Base-by-base conservation (phyloP, 2,329 filamentous ascomycete species). In the Hypoxylon rubiginosum region DNA sequence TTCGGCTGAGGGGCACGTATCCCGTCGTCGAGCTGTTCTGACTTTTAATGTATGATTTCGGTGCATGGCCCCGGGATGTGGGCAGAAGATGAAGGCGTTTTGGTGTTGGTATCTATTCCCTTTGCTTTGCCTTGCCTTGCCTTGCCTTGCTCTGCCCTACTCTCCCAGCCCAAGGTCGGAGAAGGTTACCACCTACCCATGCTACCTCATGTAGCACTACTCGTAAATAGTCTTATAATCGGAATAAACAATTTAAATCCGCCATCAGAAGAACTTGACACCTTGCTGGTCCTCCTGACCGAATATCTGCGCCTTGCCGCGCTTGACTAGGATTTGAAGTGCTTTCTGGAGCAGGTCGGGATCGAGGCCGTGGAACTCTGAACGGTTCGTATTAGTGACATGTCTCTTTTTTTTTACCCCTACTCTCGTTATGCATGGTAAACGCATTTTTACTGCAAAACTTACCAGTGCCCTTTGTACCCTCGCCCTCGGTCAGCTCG, bases 241-340 rank as follows among this genome's bases (percentile, higher is more conserved):
- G 26, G 58, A 43, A 62, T 32, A 15, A 2, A n/a, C 7, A 57
- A 51, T 13, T 28, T 17, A 32, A 43, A 52, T 26, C 26, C n/a
- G 21, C 8, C 53, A 50, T 90, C 82, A 97, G 78, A 98, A 98
- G 82, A 99, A 98, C 82, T 99, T 99, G 70, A 98, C 93, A 74
- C 96, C 96, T 75, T 92, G 89, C 66, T 92, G 92, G 77, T 95
- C 93, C 74, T 95, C 94, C 58, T 89, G 88, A 34, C 95, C 95
- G 81, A 99, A 98, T 26, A 98, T 89, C 79, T 98, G 95, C 13
- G 94, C 95, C 81, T 92, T 97, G 72, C 94, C 94, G 68, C 91
- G 88, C 84, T 97, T 97, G 36, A 97, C 94, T 52, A 97, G 85
- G 53, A 96, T 84, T 65, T 88, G 87, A 52, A 99, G 84, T 39